Conservation (phyloP, 306 rosid genomes). For the Prunus mongolica region DNA sequence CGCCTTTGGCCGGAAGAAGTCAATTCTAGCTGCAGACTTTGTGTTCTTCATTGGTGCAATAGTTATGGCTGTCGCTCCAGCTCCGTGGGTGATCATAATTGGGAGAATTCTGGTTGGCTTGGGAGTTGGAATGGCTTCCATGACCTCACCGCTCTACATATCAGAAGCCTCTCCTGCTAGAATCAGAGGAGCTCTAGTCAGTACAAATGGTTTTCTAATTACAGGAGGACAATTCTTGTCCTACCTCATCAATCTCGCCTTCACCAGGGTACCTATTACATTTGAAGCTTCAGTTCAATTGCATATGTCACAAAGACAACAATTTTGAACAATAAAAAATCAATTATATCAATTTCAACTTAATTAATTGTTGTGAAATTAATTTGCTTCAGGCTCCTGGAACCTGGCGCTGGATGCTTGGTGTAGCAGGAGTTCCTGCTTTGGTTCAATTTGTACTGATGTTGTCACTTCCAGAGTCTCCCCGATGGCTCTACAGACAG, state of each 20-base stretch:
- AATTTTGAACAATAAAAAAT: no score
- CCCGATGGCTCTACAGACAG: constrained; percentile 78
- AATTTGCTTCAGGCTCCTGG: constrained; percentile 47
- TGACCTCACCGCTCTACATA: constrained; percentile 85
- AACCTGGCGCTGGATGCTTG: constrained; percentile 94
- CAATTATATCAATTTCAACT: background rate
- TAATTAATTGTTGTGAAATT: background rate
- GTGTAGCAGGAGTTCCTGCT: constrained; percentile 73
- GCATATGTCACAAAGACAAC: background rate
- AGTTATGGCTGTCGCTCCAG: constrained; percentile 68
- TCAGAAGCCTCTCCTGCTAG: constrained; percentile 86
- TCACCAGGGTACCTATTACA: constrained; percentile 48
- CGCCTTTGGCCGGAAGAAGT: constrained; percentile 56
- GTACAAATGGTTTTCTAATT: constrained; percentile 63
- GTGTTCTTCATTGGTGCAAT: constrained; percentile 61
- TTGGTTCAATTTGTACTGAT: constrained; percentile 58
- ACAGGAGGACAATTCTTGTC: constrained; percentile 84
- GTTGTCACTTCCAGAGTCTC: constrained; percentile 83
- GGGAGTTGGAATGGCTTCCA: constrained; percentile 91
- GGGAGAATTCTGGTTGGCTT: constrained; percentile 79
- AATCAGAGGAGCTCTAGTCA: constrained; percentile 79
- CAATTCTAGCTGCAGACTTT: constrained; percentile 60
- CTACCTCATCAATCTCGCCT: constrained; percentile 69
- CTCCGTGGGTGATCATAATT: constrained; percentile 60
- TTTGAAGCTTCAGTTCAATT: background rate